Conservation (phyloP, 495 filamentous ascomycete genomes). For the Schizothecium vesticola region DNA sequence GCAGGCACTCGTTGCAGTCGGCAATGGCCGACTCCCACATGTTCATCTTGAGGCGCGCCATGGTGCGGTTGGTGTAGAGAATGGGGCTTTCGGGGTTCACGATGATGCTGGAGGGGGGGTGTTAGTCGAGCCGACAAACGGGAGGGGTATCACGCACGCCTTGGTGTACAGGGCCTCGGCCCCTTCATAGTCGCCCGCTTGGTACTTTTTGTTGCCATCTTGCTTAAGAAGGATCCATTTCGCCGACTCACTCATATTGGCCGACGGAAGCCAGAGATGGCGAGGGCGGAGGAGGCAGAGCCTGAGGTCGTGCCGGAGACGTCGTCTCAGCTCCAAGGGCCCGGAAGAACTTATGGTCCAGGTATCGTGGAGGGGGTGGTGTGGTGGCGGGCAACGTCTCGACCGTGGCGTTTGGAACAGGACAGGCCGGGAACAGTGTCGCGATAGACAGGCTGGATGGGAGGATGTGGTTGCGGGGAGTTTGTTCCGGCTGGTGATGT, state of each 20-base stretch:
- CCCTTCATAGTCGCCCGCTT: constrained; percentile 60
- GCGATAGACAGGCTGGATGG: background rate
- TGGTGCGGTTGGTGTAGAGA: constrained; percentile 83
- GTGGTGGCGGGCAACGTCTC: background rate
- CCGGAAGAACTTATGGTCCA: background rate
- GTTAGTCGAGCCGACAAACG: background rate
- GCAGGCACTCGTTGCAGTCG: constrained; percentile 71
- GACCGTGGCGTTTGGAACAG: background rate
- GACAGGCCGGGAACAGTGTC: background rate
- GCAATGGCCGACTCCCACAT: constrained; percentile 70
- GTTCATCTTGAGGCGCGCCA: constrained; percentile 69
- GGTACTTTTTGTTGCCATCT: constrained; percentile 60
- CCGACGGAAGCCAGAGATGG: background rate
- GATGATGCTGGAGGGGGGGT: constrained; percentile 42
- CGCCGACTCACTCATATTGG: background rate
- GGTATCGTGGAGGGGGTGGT: background rate
- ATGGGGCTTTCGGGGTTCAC: constrained; percentile 56
- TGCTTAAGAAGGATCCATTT: constrained; percentile 26
- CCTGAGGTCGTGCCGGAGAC: background rate
- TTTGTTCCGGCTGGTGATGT: background rate
- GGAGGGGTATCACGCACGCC: constrained; percentile 53
- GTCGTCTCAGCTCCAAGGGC: background rate
- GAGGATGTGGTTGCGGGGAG: background rate
- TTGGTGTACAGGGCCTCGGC: constrained; percentile 81
- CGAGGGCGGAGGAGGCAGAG: background rate